Percentiles rank a stretch among this genome's conserved stretches.
These are phyloP conservation scores for Spraguea lophii DNA, from an alignment of 371 early-diverging fungal genomes.

Conservation along the genomic window DNA sequence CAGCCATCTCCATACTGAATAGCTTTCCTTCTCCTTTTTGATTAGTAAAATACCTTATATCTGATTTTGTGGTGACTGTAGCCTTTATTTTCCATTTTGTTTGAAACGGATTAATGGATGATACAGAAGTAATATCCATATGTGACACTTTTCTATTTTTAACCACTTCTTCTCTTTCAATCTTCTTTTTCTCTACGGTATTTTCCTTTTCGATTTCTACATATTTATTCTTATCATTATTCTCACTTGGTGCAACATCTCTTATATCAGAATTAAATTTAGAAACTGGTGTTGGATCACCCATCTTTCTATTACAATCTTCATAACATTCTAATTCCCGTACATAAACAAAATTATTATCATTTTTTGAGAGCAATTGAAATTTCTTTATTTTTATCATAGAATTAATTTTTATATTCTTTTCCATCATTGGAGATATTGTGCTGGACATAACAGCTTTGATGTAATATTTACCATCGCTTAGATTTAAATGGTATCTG, in stretches of 20 bases:
- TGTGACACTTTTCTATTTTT: not conserved
- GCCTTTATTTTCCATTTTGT: constrained; percentile 32
- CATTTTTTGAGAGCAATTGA: constrained; percentile 11
- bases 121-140: constrained; percentile 14
- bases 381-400: constrained; percentile 26
- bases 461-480: constrained; percentile 28
- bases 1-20: constrained; percentile 33
- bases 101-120: constrained; percentile 36
- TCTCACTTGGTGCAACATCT: not conserved
- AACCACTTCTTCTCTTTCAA: not conserved
- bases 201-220: not conserved
- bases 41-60: constrained; percentile 32
- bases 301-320: constrained; percentile 19
- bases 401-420: constrained; percentile 5
- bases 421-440: constrained; percentile 12
- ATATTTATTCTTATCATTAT: not conserved
- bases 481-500: constrained; percentile 19
- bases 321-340: constrained; percentile 13
- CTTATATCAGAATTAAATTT: not conserved
- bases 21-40: constrained; percentile 36
- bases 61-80: constrained; percentile 33
- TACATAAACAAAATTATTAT: constrained; percentile 26
- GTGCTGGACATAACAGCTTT: constrained; percentile 25
- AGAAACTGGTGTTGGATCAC: constrained; percentile 14
- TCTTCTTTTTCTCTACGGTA: not conserved